Evolutionary conservation across 2,329 filamentous ascomycete genomes (phyloP), one percentile per base, ranked within the genome.

Genomic region (Rasamsonia emersonii): DNA sequence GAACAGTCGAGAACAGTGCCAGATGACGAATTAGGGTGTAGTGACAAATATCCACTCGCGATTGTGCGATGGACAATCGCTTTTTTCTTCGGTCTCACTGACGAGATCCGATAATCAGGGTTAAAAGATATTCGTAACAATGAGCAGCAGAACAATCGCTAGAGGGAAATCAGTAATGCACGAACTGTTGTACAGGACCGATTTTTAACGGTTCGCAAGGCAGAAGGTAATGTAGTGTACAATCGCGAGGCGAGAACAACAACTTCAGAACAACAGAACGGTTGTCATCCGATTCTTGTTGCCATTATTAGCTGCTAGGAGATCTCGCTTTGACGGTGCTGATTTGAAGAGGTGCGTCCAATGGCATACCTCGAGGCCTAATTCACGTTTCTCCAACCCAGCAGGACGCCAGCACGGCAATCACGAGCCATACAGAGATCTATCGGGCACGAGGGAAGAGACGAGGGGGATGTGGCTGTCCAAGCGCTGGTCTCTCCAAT

Each of bases 401-500:
- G 13, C 17, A n/a, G 17, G 27, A 11, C 9, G 28, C n/a, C n/a
- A 30, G 19, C 35, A 39, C 41, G 41, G 27, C 31, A 31, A 35
- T 43, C 45, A 50, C 49, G 46, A 43, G 32, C 32, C 13, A 41
- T 40, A 41, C 20, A 37, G 35, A 33, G n/a, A 40, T 35, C 32
- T 33, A 30, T 33, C 33, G 28, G 36, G 19, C 38, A 41, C 30
- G 18, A 36, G 26, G 24, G 29, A 30, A 25, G 39, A 27, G 40
- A 39, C 30, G 36, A 43, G 35, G 42, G 47, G 39, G 35, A 48
- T 37, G 45, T 41, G 38, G 35, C 36, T 50, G 39, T 45, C 42
- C 38, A 41, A 25, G 35, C 36, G 35, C 23, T 42, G 37, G 33
- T 18, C 43, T 28, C 42, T 36, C 43, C 20, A 45, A 49, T 50